Evolutionary conservation across 768 basidiomycete species (phyloP), one percentile per base, ranked within the genome.

Genomic region (Rossbeevera mucosa): DNA sequence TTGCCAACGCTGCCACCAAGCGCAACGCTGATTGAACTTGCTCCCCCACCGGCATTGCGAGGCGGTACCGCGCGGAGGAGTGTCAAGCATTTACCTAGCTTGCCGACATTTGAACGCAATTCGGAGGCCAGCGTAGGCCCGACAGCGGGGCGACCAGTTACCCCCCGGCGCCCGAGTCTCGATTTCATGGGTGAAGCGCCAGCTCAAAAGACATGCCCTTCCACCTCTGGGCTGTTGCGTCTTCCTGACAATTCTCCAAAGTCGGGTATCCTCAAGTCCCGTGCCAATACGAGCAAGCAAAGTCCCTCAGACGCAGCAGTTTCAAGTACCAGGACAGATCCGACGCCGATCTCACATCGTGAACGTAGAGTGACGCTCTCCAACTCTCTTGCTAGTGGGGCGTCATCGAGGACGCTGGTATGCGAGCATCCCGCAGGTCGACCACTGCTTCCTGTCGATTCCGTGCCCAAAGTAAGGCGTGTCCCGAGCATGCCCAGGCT

Each of bases 41-140:
- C 64, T 9, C 62, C 64, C 2, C 43, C 64, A 7, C 50, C 53
- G 4, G 46, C 31, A 9, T 36, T 63, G 47, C 55, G 45, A 21
- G 50, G 52, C 4, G 54, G 60, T 47, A 48, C 49, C 0, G 42
- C 20, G 9, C 18, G 49, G 12, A 44, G 48, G 26, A 51, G 38
- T 28, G 45, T 67, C 30, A 69, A 55, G 29, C 65, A 64, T 41
- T 46, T 67, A 16, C 65, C 58, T 2, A 69, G 64, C 25, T 55
- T 54, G 38, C 67, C 62, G n/a, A 48, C 54, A 18, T 49, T 66
- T 9, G 47, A 50, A 24, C 50, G 50, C 8, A 36, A 28, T 36
- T n/a, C n/a, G n/a, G 55, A 61, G 28, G 42, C 16, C 22, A 22
- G 14, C 13, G 7, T 40, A 12, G 44, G 20, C 25, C 24, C 18